These are phyloP conservation scores for Colletotrichum simmondsii DNA, from an alignment of 2,329 filamentous ascomycete genomes.

Conservation along the genomic window DNA sequence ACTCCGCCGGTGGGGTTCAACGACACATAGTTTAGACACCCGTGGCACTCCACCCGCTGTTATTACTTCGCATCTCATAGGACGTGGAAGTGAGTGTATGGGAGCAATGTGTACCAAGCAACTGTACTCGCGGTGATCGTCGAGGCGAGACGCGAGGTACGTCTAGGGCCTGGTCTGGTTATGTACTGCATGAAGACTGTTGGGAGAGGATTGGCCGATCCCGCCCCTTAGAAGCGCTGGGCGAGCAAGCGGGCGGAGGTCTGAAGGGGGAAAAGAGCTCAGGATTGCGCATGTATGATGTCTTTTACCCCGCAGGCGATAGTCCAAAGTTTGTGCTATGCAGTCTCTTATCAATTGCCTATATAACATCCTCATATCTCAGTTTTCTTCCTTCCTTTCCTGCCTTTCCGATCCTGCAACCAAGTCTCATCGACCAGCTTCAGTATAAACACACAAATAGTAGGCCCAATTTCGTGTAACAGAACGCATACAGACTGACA, in stretches of 20 bases:
- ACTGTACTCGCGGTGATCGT: not conserved
- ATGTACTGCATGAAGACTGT: slow-evolving; percentile 12
- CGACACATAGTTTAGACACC: not conserved
- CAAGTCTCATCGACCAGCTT: not conserved
- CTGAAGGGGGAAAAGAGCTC: not conserved
- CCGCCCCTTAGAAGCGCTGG: not conserved
- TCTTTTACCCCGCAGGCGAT: slow-evolving; percentile 31
- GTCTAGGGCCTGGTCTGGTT: not conserved
- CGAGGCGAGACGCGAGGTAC: not conserved
- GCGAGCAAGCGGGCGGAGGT: not conserved
- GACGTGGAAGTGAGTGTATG: not conserved
- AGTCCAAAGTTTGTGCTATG: not conserved
- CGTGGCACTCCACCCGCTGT: not conserved
- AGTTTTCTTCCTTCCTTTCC: accelerated
- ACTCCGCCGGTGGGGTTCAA: not conserved
- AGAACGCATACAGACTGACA: slow-evolving; percentile 20
- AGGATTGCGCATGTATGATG: slow-evolving; percentile 3
- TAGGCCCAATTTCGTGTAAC: slow-evolving; percentile 13
- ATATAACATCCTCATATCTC: slow-evolving; percentile 3
- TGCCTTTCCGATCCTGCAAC: accelerated
- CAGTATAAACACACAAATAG: slow-evolving; percentile 3
- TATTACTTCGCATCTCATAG: not conserved
- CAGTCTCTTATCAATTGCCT: slow-evolving; percentile 11
- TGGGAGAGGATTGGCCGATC: slow-evolving; percentile 5
- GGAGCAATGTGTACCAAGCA: not conserved